Base-by-base conservation (phyloP, 495 filamentous ascomycete genomes). In the Evernia prunastri region DNA sequence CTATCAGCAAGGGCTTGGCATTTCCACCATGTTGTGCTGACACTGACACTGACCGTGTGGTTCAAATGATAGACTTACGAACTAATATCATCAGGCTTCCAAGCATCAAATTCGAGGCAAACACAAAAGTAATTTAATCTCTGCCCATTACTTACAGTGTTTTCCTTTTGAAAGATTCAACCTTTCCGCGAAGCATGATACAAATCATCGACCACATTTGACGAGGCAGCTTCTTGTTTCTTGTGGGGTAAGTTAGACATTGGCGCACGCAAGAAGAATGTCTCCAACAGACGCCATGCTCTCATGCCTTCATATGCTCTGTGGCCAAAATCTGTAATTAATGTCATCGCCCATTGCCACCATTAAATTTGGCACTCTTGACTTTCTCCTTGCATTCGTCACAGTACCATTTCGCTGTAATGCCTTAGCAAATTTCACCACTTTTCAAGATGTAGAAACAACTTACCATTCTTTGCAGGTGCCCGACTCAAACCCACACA, bases 401-500 rank as follows among this genome's bases (percentile, higher is more conserved):
- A 69, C 90, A 95, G 68, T 89, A 95, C 90, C 90, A 95, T 87
- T 92, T 94, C 43, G 87, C 90, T 92, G 68, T 75, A 4, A 33
- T 29, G 29, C 17, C 15, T 54, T 66, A 81, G 74, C 59, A 73
- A 56, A 23, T 35, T 56, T 18, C 40, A 31, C n/a, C 7, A 67
- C 39, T 43, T 49, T 18, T 29, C 33, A 36, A 60, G 31, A 49
- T 36, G 27, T 12, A 63, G 43, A 45, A 33, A n/a, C 61, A 68
- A 85, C 89, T 80, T 77, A 93, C 90, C 83, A 79, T 91, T 95
- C 65, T 85, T 84, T 53, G 82, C 89, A 35, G 94, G 94, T 56
- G 92, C 89, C 69, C 89, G 89, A 59, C 85, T 89, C 73, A 98
- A 72, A 60, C 91, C 92, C 23, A 96, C 92, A 74, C 94, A 98